phyloP scores from a whole-genome alignment of 2,329 filamentous ascomycete species.

The Verticillium klebahnii region DNA sequence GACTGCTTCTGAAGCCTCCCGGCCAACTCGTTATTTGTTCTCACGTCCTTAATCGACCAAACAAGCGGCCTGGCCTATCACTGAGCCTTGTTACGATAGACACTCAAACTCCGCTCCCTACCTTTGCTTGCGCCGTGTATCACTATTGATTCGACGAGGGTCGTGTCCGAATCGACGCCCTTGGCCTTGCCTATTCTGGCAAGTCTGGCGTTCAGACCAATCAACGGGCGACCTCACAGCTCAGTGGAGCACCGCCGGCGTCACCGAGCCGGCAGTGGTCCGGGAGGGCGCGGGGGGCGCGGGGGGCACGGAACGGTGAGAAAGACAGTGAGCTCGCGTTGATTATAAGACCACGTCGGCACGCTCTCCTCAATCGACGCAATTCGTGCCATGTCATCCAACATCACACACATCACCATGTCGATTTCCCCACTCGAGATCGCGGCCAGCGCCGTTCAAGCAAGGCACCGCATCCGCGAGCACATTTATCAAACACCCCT shows the following conservation, averaged over 20 bases:
- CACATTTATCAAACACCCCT: constrained; percentile 18
- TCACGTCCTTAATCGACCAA: neutral
- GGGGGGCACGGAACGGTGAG: neutral
- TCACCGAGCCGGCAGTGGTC: neutral
- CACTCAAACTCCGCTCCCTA: too few species aligned
- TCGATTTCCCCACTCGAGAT: constrained; percentile 5
- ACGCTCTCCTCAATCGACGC: too few species aligned
- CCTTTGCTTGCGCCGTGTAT: too few species aligned
- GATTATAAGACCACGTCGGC: too few species aligned
- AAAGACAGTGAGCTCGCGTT: too few species aligned
- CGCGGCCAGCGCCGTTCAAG: constrained; percentile 11
- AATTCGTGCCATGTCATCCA: too few species aligned
- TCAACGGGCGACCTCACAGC: neutral
- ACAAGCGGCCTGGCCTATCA: neutral
- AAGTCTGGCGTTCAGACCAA: neutral
- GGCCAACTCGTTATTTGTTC: too few species aligned
- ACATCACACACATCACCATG: neutral
- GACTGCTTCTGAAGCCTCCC: too few species aligned
- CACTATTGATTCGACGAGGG: neutral
- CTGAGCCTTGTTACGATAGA: neutral
- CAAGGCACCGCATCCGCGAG: constrained; percentile 10
- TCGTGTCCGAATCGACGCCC: neutral
- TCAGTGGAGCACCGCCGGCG: neutral
- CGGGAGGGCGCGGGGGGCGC: neutral
- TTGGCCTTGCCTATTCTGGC: neutral